Evolutionary conservation across 1,139 yeast species (phyloP).

Genomic region (Protomyces lactucae-debilis): DNA sequence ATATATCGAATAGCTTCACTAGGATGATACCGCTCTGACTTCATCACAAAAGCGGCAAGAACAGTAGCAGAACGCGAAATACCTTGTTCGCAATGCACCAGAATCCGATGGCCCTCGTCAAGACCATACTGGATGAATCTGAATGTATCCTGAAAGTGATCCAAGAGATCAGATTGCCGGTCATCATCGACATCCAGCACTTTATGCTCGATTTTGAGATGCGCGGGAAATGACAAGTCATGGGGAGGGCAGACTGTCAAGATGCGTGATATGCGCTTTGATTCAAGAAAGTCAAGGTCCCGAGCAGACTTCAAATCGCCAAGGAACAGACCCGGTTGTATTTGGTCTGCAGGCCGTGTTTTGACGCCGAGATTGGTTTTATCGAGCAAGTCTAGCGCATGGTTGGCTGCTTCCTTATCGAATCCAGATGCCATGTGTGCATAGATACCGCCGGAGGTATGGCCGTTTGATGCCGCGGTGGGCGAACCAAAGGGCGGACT

Average conservation of each 20-base stretch:
- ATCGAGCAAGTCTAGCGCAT: slow-evolving; percentile 11
- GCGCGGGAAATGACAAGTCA: not conserved
- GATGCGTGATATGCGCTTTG: slow-evolving; percentile 9
- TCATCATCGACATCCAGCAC: slow-evolving; percentile 68
- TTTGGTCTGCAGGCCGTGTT: slow-evolving; percentile 21
- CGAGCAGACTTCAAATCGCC: slow-evolving; percentile 18
- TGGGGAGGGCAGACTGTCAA: slow-evolving; percentile 9
- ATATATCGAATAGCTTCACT: slow-evolving; percentile 69
- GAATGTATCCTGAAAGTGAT: slow-evolving; percentile 56
- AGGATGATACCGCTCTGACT: slow-evolving; percentile 54
- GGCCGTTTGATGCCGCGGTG: not conserved
- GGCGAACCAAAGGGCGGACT: not conserved
- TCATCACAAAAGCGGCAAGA: slow-evolving; percentile 73
- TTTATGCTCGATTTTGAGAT: slow-evolving; percentile 46
- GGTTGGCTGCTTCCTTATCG: slow-evolving; percentile 3
- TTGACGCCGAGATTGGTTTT: slow-evolving; percentile 5
- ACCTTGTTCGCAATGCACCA: slow-evolving; percentile 59
- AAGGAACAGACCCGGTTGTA: slow-evolving; percentile 21
- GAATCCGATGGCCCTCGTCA: slow-evolving; percentile 38
- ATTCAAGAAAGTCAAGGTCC: not conserved
- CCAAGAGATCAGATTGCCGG: slow-evolving; percentile 56
- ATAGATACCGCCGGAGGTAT: not conserved
- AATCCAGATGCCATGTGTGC: not conserved
- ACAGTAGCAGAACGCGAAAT: slow-evolving; percentile 73
- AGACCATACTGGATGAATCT: slow-evolving; percentile 63